These are phyloP conservation scores for Gloeophyllum trabeum DNA, from an alignment of 768 basidiomycete genomes.

Conservation along the genomic window DNA sequence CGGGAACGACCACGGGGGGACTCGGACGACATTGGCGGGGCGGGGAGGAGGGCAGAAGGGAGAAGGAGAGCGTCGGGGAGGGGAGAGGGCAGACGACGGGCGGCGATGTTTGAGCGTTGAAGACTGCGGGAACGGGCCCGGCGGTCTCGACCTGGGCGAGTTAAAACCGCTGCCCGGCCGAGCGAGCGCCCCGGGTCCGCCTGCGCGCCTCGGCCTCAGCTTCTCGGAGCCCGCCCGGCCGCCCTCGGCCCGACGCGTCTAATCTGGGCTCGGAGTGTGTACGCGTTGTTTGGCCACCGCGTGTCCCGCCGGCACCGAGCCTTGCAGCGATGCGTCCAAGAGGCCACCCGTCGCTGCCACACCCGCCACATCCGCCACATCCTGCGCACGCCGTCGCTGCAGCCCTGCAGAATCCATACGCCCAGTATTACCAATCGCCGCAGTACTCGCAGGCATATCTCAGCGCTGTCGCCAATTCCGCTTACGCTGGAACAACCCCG, in stretches of 20 bases:
- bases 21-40: conserved; percentile 53
- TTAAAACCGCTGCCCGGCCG: neutral
- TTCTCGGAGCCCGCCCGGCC: no score
- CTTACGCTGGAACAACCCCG: conserved; percentile 13
- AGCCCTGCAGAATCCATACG: conserved; percentile 18
- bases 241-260: no score
- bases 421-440: conserved; percentile 11
- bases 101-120: conserved; percentile 4
- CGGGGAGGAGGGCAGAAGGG: conserved; percentile 19
- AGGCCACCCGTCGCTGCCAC: conserved; percentile 8
- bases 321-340: neutral
- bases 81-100: conserved; percentile 16
- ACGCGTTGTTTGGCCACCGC: no score
- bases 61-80: conserved; percentile 16
- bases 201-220: no score
- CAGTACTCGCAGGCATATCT: conserved; percentile 22
- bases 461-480: conserved; percentile 5
- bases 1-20: conserved; percentile 30
- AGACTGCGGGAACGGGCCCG: neutral
- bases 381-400: conserved; percentile 14
- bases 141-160: neutral
- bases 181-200: neutral
- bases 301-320: no score
- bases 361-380: conserved; percentile 5
- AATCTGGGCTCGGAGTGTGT: no score